Conservation (phyloP, 768 basidiomycete species). For the Serendipita sp. region DNA sequence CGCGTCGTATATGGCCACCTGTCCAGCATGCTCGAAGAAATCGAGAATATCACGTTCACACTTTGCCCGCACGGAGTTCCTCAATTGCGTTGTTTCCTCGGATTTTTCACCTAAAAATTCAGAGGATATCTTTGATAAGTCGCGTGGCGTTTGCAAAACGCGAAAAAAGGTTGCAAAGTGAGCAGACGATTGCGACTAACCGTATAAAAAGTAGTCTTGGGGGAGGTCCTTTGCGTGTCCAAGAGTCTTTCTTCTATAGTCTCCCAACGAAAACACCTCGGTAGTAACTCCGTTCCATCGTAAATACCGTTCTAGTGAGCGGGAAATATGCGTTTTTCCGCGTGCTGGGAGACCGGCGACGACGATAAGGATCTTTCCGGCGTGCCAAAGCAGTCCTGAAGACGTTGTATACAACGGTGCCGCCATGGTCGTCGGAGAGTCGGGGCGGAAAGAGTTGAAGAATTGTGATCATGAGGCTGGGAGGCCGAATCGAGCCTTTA, state of each 20-base stretch:
- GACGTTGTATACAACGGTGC: constrained; percentile 87
- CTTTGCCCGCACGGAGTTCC: constrained; percentile 59
- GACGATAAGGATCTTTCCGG: constrained; percentile 86
- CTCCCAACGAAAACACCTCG: constrained; percentile 84
- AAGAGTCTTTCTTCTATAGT: constrained; percentile 79
- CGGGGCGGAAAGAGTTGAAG: background rate
- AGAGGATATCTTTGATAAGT: background rate
- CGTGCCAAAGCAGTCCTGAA: constrained; percentile 55
- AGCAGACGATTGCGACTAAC: constrained; percentile 24
- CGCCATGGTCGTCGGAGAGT: constrained; percentile 43
- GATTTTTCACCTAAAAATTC: constrained; percentile 52
- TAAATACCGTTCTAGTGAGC: constrained; percentile 91
- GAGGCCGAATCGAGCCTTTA: background rate
- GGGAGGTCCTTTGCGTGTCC: constrained; percentile 83
- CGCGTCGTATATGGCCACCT: constrained; percentile 97
- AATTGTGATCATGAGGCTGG: background rate
- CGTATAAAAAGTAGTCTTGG: constrained; percentile 79
- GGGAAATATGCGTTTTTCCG: constrained; percentile 93
- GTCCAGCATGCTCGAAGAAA: constrained; percentile 74
- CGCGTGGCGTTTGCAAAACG: too few relatives aligned
- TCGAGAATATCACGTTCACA: constrained; percentile 82
- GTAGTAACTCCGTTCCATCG: constrained; percentile 98
- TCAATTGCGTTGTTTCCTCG: constrained; percentile 60
- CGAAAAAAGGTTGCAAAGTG: background rate
- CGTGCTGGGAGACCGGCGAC: constrained; percentile 89